Percentiles rank a stretch among this genome's conserved stretches.
Evolutionary conservation across 345 rosid genomes (phyloP).

Genomic region (Pseudoturritis turrita): DNA sequence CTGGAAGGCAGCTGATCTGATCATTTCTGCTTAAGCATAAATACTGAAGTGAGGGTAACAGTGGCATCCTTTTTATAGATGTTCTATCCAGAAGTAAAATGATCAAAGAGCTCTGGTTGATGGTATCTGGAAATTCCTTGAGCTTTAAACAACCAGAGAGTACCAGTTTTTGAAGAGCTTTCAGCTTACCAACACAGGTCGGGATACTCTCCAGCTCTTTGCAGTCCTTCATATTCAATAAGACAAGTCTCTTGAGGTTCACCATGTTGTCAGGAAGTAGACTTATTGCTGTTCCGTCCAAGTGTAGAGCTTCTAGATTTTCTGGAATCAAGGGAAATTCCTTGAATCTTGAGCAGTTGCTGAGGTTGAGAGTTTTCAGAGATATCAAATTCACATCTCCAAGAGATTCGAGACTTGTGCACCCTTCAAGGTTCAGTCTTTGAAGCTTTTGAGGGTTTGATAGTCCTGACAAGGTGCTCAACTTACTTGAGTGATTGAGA

Average conservation of each 20-base stretch:
- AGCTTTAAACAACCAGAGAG: conserved; percentile 14
- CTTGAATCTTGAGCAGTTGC: conserved; percentile 11
- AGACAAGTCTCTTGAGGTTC: conserved; percentile 1
- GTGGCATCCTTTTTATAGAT: conserved; percentile 2
- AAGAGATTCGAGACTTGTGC: conserved; percentile 6
- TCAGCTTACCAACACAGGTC: background rate
- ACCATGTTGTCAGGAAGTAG: background rate
- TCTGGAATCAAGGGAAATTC: conserved; percentile 18
- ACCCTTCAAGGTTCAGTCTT: conserved; percentile 18
- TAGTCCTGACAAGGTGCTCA: conserved; percentile 17
- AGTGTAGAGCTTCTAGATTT: background rate
- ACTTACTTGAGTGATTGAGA: conserved; percentile 9
- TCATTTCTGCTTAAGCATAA: conserved; percentile 13
- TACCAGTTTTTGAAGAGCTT: conserved; percentile 13
- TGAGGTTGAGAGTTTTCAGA: conserved; percentile 14
- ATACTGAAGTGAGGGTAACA: background rate
- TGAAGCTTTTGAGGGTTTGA: conserved; percentile 20
- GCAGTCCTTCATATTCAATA: conserved; percentile 19
- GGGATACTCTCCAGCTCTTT: background rate
- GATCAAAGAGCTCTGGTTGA: background rate
- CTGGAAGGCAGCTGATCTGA: background rate
- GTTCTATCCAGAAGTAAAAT: conserved; percentile 16
- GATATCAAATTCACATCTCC: background rate
- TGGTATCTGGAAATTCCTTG: background rate
- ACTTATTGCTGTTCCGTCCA: conserved; percentile 19